Base-by-base conservation (phyloP, 169 alveolate genomes). In the Plasmodium coatneyi region DNA sequence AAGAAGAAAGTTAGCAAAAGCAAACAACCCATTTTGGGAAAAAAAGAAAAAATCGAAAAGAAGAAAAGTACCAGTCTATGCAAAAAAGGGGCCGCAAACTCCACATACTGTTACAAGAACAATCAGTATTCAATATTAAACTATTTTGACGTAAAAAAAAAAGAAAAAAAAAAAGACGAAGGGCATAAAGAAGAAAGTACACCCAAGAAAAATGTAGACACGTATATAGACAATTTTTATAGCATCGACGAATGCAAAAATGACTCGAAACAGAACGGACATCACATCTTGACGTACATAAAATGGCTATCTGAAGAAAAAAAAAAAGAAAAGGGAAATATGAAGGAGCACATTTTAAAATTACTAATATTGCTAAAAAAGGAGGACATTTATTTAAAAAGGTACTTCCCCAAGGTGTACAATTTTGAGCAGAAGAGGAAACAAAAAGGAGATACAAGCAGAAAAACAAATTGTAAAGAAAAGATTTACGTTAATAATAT, bases 401-500 rank as follows among this genome's bases (percentile, higher is more conserved):
- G 36, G 60, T 91, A 39, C 39, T 81, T 60, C 30, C 49, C 49
- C 5, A 91, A 91, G 56, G 76, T 91, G 3, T 91, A 80, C 43
- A 41, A 28, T 49, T 46, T 41, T 49, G 95, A 91, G 54, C 49
- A 49, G 25, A 81, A 34, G 7, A 91, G 74, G 43, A 81, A 81
- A 91, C 14, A 83, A 39, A 36, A 82, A n/a, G 19, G 30, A 10
- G 28, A 54, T 14, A 41, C 30, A 25, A 34, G 14, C 30, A 34
- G 66, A 14, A 60, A 34, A 49, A 9, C 30, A 19, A 39, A 39
- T 36, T 52, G 22, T 19, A 30, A 72, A 6, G 84, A 91, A 82
- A 80, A 91, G 49, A 80, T 91, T 71, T 91, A 81, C 36, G 76
- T 91, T 70, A 91, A 91, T 60, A 91, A 91, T 81, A 91, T 91